A percentile compares a stretch with the other conserved stretches of the same genome.
Evolutionary conservation across 2,329 filamentous ascomycete species (phyloP).

Genomic region (Diaporthe velutina): DNA sequence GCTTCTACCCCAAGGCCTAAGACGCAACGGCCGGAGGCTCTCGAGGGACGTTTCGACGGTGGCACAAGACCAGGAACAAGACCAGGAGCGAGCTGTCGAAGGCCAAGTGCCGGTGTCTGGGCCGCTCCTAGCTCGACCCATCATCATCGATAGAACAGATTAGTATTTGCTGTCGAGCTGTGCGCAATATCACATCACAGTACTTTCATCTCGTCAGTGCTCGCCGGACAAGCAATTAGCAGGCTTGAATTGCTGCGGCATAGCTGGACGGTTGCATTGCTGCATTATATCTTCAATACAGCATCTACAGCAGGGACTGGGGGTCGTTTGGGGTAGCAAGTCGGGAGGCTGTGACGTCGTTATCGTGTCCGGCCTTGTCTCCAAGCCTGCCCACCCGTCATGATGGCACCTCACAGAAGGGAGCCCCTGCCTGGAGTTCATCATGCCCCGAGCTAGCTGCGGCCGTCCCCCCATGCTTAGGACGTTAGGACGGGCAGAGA

Average conservation of each 20-base stretch:
- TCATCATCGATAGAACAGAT: background rate
- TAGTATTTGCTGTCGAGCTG: background rate
- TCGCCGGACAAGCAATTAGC: background rate
- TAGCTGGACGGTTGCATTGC: conserved; percentile 11
- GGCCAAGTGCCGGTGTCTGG: conserved; percentile 25
- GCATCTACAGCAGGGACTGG: background rate
- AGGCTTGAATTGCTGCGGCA: conserved; percentile 1
- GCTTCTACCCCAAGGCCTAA: background rate
- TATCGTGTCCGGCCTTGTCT: conserved; percentile 21
- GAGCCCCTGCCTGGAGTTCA: conserved; percentile 13
- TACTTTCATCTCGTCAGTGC: background rate
- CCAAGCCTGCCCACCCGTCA: conserved; percentile 10
- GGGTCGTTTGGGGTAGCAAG: background rate
- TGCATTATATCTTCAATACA: background rate
- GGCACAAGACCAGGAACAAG: conserved; percentile 6
- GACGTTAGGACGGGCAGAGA: background rate
- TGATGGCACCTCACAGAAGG: background rate
- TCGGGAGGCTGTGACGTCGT: conserved; percentile 23
- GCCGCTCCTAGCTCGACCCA: conserved; percentile 17
- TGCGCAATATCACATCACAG: background rate
- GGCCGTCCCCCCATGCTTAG: background rate
- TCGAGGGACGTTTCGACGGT: conserved; percentile 16
- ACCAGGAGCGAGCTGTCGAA: background rate
- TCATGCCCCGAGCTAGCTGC: conserved; percentile 4
- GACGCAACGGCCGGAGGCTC: conserved; percentile 24